phyloP scores from a whole-genome alignment of 148 eudicot species.

The Chenopodium formosanum region DNA sequence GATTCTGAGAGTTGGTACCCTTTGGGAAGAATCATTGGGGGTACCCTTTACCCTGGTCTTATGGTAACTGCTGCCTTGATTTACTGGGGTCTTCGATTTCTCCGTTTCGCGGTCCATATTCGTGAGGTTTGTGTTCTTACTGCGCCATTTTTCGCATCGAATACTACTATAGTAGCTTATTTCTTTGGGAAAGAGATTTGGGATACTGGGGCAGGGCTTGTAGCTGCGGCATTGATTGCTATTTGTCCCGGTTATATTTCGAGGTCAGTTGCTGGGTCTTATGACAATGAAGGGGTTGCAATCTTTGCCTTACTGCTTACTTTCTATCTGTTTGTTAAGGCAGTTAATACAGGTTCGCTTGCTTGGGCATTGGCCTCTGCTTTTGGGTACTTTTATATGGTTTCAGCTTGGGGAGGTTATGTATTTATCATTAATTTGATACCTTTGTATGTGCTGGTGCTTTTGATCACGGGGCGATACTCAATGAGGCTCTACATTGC shows the following conservation, averaged over 20 bases:
- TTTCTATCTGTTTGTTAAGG: constrained; percentile 91
- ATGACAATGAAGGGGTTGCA: constrained; percentile 94
- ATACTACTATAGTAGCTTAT: constrained; percentile 88
- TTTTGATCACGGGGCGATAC: constrained; percentile 84
- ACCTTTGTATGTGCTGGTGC: constrained; percentile 85
- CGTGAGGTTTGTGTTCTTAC: constrained; percentile 94
- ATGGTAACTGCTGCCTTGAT: constrained; percentile 94
- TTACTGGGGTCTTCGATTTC: constrained; percentile 58
- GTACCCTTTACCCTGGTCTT: constrained; percentile 92
- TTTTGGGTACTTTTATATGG: constrained; percentile 96
- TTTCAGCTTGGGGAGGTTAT: constrained; percentile 99
- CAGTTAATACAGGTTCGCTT: constrained; percentile 87
- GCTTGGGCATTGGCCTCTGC: constrained; percentile 90
- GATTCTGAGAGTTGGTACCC: constrained; percentile 98
- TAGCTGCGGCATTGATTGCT: constrained; percentile 89
- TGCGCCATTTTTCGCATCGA: constrained; percentile 93
- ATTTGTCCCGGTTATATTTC: constrained; percentile 97
- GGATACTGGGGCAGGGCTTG: constrained; percentile 93
- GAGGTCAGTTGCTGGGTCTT: constrained; percentile 94
- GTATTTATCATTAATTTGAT: constrained; percentile 91
- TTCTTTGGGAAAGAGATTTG: constrained; percentile 94
- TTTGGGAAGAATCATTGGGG: constrained; percentile 82
- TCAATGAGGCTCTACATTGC: constrained; percentile 96
- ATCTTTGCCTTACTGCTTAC: constrained; percentile 85
- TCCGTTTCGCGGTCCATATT: constrained; percentile 79